These are phyloP conservation scores for Exophiala spinifera DNA, from an alignment of 2,329 filamentous ascomycete species.

Conservation along the genomic window DNA sequence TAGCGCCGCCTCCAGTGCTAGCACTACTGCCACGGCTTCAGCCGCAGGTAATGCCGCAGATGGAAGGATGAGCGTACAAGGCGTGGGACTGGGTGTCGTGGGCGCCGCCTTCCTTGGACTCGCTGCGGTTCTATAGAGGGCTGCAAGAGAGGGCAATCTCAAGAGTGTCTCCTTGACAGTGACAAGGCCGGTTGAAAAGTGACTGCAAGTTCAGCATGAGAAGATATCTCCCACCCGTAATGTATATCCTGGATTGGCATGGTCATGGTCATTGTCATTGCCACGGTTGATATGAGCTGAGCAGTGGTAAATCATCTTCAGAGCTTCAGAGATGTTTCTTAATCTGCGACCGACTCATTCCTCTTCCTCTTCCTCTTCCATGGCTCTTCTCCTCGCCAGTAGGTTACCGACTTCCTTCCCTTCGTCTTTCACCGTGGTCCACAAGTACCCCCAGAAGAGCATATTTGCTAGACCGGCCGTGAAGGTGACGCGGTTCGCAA, in stretches of 20 bases:
- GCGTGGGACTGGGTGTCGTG: slow-evolving; percentile 13
- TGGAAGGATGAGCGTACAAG: slow-evolving; percentile 2
- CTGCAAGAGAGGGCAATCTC: not conserved
- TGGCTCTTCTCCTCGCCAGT: slow-evolving; percentile 17
- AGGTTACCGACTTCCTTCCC: slow-evolving; percentile 18
- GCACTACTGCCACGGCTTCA: slow-evolving; percentile 7
- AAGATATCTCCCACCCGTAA: too few relatives aligned
- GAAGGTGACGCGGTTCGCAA: slow-evolving; percentile 28
- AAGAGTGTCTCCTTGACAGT: too few relatives aligned
- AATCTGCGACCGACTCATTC: slow-evolving; percentile 1
- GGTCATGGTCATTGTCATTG: not conserved
- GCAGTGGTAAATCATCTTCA: not conserved
- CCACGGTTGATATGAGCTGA: not conserved
- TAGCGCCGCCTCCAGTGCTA: slow-evolving; percentile 9
- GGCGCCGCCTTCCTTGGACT: slow-evolving; percentile 21
- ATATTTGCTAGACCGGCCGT: slow-evolving; percentile 24
- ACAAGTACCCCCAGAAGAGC: slow-evolving; percentile 31
- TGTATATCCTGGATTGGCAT: not conserved
- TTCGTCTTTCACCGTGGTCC: slow-evolving; percentile 29
- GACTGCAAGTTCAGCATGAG: not conserved
- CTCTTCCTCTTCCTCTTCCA: slow-evolving; percentile 20
- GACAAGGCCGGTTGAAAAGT: not conserved
- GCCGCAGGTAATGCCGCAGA: slow-evolving; percentile 16
- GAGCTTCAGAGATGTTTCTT: not conserved
- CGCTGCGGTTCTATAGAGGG: slow-evolving; percentile 19